Conservation (phyloP, 192 early-diverging fungal species). For the Gryganskiella cystojenkinii region DNA sequence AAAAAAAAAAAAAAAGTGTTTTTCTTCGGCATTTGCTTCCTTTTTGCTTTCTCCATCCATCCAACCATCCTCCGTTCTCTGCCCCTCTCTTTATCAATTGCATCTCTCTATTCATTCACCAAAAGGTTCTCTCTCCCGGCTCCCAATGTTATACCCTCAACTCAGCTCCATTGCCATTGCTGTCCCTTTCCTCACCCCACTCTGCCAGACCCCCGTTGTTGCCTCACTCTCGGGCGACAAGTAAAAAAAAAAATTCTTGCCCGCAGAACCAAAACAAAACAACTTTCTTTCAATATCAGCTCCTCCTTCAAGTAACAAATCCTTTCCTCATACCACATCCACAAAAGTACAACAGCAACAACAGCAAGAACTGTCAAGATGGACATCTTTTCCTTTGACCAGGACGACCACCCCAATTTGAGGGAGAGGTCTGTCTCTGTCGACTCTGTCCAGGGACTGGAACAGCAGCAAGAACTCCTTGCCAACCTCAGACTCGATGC, state of each 20-base stretch:
- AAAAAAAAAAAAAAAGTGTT: slow-evolving; percentile 1
- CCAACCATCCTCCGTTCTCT: background rate
- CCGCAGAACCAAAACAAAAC: slow-evolving; percentile 14
- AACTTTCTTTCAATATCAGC: slow-evolving; percentile 11
- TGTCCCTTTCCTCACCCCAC: slow-evolving; percentile 42
- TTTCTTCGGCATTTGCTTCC: slow-evolving; percentile 4
- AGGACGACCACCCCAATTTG: slow-evolving; percentile 56
- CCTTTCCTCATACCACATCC: background rate
- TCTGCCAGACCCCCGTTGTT: slow-evolving; percentile 33
- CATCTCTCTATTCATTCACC: background rate
- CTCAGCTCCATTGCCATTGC: slow-evolving; percentile 19
- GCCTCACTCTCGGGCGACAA: background rate
- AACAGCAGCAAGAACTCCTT: slow-evolving; percentile 15
- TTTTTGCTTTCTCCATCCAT: background rate
- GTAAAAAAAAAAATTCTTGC: background rate
- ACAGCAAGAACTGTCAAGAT: slow-evolving; percentile 36
- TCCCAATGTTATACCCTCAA: slow-evolving; percentile 45
- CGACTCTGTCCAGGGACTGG: slow-evolving; percentile 33
- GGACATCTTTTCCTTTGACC: slow-evolving; percentile 63
- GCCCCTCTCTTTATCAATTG: background rate
- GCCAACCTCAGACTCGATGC: slow-evolving; percentile 18
- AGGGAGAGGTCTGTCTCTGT: slow-evolving; percentile 41
- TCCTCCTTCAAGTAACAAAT: slow-evolving; percentile 1
- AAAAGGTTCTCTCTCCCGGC: slow-evolving; percentile 6
- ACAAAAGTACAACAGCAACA: background rate